Evolutionary conservation across 352 stramenopile genomes (phyloP).

Genomic region (Phytophthora constricta): DNA sequence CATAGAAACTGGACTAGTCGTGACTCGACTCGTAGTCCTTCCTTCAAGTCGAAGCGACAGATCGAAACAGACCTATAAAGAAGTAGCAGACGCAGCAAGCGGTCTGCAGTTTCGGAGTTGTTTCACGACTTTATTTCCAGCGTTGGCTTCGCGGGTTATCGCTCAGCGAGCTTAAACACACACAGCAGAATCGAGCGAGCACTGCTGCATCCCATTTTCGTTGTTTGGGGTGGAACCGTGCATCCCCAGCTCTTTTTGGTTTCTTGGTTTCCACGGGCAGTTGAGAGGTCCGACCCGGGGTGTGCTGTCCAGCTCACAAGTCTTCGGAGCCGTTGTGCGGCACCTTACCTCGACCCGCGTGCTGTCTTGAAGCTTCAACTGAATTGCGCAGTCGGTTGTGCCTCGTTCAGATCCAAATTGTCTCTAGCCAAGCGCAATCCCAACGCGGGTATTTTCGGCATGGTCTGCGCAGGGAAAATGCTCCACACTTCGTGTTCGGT

Average conservation of each 20-base stretch:
- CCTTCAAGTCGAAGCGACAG: slow-evolving; percentile 22
- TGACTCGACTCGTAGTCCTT: background rate
- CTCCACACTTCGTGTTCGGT: slow-evolving; percentile 37
- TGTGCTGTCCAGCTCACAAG: slow-evolving; percentile 21
- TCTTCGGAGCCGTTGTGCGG: slow-evolving; percentile 31
- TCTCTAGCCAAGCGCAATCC: slow-evolving; percentile 35
- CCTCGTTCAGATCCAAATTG: slow-evolving; percentile 39
- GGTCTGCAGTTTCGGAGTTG: slow-evolving; percentile 34
- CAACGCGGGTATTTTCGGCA: slow-evolving; percentile 42
- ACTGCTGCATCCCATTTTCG: slow-evolving; percentile 33
- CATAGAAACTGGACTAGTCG: no score
- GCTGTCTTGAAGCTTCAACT: slow-evolving; percentile 15
- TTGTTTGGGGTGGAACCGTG: slow-evolving; percentile 32
- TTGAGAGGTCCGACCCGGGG: slow-evolving; percentile 28
- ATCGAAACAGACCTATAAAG: slow-evolving; percentile 1
- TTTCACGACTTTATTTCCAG: slow-evolving; percentile 35
- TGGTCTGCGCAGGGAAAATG: slow-evolving; percentile 37
- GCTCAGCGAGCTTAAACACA: slow-evolving; percentile 9
- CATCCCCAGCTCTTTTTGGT: slow-evolving; percentile 37
- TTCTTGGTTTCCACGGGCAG: slow-evolving; percentile 30
- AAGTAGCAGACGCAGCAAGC: no score
- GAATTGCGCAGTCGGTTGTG: slow-evolving; percentile 12
- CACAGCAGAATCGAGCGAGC: slow-evolving; percentile 2
- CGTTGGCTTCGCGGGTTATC: slow-evolving; percentile 14
- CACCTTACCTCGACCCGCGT: slow-evolving; percentile 8